Evolutionary conservation across 2,329 filamentous ascomycete genomes (phyloP).

Genomic region (Trichophaea hybrida): DNA sequence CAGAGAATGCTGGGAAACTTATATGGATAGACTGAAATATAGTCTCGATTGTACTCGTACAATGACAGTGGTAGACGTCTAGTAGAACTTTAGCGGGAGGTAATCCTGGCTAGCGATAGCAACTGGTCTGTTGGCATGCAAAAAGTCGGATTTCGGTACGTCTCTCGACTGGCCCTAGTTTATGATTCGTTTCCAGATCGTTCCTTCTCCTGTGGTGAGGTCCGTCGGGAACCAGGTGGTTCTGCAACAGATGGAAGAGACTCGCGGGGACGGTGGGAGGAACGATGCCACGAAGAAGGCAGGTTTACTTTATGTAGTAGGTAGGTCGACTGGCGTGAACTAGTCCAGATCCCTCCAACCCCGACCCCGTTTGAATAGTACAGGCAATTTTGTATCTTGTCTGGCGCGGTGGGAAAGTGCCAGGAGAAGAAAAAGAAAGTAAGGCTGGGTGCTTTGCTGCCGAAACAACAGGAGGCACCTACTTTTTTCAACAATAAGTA

Average conservation of each 20-base stretch:
- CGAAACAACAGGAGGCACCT: constrained; percentile 3
- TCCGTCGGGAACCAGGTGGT: neutral
- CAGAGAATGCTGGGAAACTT: constrained; percentile 20
- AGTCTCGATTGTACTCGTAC: constrained; percentile 5
- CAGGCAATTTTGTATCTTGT: constrained; percentile 17
- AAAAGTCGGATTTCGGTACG: constrained; percentile 13
- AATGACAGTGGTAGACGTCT: constrained; percentile 14
- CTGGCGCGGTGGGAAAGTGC: constrained; percentile 9
- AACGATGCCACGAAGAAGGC: neutral
- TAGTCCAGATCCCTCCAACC: neutral
- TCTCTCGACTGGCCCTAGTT: constrained; percentile 12
- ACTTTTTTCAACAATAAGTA: neutral
- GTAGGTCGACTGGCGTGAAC: neutral
- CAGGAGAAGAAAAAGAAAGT: constrained; percentile 13
- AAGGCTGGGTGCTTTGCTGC: constrained; percentile 4
- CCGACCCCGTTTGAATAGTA: constrained; percentile 17
- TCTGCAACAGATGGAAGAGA: neutral
- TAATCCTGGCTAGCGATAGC: constrained; percentile 9
- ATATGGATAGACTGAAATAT: constrained; percentile 17
- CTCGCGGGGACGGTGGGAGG: neutral
- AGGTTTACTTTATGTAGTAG: constrained; percentile 3
- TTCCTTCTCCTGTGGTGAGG: constrained; percentile 14
- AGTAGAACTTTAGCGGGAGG: constrained; percentile 10
- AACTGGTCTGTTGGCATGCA: constrained; percentile 11
- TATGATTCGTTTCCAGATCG: constrained; percentile 10